Evolutionary conservation across 768 basidiomycete genomes (phyloP).

Genomic region (Suillus cothurnatus): DNA sequence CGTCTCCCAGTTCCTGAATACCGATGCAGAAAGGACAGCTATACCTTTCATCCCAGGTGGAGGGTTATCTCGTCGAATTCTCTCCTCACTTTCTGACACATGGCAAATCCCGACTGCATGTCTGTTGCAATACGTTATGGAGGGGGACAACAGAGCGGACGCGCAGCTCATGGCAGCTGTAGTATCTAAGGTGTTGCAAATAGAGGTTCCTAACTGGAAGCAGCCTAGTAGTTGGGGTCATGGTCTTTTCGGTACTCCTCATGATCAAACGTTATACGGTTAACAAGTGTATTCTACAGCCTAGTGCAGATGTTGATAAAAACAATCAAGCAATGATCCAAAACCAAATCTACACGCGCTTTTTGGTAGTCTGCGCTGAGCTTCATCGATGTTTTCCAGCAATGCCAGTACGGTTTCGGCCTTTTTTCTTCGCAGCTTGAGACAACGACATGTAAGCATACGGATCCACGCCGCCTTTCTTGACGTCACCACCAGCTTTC

Average conservation of each 20-base stretch:
- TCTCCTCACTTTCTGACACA: constrained; percentile 53
- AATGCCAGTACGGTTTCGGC: constrained; percentile 55
- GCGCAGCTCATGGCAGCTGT: constrained; percentile 63
- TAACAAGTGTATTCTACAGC: constrained; percentile 31
- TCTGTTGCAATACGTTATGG: constrained; percentile 75
- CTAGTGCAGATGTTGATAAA: not conserved
- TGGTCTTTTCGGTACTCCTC: constrained; percentile 69
- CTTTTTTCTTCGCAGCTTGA: constrained; percentile 73
- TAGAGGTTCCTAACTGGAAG: constrained; percentile 50
- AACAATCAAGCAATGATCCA: constrained; percentile 5
- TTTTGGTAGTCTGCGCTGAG: constrained; percentile 7
- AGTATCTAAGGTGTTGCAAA: constrained; percentile 48
- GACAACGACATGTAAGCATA: constrained; percentile 89
- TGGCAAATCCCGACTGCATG: constrained; percentile 58
- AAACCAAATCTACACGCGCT: constrained; percentile 6
- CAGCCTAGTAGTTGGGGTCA: constrained; percentile 66
- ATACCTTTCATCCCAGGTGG: constrained; percentile 81
- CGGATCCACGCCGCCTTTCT: constrained; percentile 84
- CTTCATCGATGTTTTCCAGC: constrained; percentile 57
- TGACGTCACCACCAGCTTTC: constrained; percentile 95
- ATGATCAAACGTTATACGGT: constrained; percentile 74
- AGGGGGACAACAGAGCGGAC: constrained; percentile 81
- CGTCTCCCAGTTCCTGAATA: constrained; percentile 36
- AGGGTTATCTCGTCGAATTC: constrained; percentile 68
- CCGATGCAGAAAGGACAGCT: constrained; percentile 28